phyloP scores from a whole-genome alignment of 2,329 filamentous ascomycete species.

The Botrytis byssoidea region DNA sequence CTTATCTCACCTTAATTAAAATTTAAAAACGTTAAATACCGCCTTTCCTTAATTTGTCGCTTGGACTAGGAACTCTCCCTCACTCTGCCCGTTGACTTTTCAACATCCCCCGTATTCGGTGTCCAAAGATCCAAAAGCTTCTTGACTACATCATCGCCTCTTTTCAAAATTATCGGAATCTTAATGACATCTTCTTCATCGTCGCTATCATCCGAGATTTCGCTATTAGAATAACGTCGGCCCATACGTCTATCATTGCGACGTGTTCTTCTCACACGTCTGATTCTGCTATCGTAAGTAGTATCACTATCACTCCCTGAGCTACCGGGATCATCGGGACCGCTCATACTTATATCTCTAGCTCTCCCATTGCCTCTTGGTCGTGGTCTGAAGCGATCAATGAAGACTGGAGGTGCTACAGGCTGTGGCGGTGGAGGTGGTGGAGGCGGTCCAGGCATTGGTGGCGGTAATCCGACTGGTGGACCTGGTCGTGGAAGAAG shows the following conservation, averaged over 20 bases:
- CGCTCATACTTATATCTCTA: neutral
- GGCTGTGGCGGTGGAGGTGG: neutral
- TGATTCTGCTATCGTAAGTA: conserved; percentile 13
- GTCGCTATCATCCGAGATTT: conserved; percentile 17
- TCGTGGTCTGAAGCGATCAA: neutral
- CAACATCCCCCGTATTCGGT: neutral
- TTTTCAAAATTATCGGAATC: conserved; percentile 23
- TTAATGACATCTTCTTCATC: conserved; percentile 23
- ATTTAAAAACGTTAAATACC: neutral
- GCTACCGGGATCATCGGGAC: neutral
- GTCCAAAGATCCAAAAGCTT: conserved; percentile 29
- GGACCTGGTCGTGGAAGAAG: neutral
- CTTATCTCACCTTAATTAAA: too few relatives aligned
- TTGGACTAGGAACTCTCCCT: neutral
- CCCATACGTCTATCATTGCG: conserved; percentile 3
- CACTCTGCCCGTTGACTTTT: neutral
- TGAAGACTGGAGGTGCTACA: neutral
- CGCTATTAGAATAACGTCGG: neutral
- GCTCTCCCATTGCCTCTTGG: neutral
- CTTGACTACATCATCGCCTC: conserved; percentile 27
- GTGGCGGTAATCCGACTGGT: neutral
- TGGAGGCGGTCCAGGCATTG: neutral
- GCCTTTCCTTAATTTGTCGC: neutral
- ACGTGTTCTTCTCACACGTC: neutral
- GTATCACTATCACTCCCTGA: conserved; percentile 20